Evolutionary conservation across 371 early-diverging fungal species (phyloP), one percentile per base, ranked within the genome.

Genomic region (Lichtheimia hyalospora): DNA sequence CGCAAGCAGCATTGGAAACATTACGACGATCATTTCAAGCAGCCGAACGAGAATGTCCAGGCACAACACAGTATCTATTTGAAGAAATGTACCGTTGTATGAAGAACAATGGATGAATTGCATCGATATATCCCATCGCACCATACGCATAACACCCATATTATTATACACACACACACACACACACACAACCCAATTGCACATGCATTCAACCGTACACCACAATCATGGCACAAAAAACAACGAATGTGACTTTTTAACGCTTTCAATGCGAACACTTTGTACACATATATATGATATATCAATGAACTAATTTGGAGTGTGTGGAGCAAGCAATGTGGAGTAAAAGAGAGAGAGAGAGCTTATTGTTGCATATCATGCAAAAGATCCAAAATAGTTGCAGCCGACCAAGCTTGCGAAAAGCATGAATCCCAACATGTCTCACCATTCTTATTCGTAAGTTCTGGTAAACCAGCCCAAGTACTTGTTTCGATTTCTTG

Each of bases 361-460:
- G 18, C 15, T 44, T 54, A n/a, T 50, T 58, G 49, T 24, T 58
- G 27, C 54, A 49, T 54, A 46, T 71, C 77, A 61, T 69, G 57
- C 21, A 76, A 54, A 12, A 76, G 62, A 72, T 93, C 94, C 53
- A 94, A 64, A 18, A 94, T 62, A 15, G 90, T 84, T 4, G 90
- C 92, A 3, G 91, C 73, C 42, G 94, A 93, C 99, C 99, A 98
- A 0, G 99, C 95, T 75, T 98, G 99, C 0, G 96, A 92, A 18
- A 89, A 83, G 66, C 96, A 96, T 13, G 94, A 89, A 62, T 92
- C 93, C 41, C 67, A 57, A 63, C 99, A 98, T 20, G 77, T 70
- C 13, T 71, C 86, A 6, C 95, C 99, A 66, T 96, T 69, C 59
- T 71, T 71, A 69, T 98, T 97, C 15, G 99, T 98, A 56, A 98